Evolutionary conservation across 2,329 filamentous ascomycete genomes (phyloP), one percentile per base, ranked within the genome.

Genomic region (Didymella glomerata): DNA sequence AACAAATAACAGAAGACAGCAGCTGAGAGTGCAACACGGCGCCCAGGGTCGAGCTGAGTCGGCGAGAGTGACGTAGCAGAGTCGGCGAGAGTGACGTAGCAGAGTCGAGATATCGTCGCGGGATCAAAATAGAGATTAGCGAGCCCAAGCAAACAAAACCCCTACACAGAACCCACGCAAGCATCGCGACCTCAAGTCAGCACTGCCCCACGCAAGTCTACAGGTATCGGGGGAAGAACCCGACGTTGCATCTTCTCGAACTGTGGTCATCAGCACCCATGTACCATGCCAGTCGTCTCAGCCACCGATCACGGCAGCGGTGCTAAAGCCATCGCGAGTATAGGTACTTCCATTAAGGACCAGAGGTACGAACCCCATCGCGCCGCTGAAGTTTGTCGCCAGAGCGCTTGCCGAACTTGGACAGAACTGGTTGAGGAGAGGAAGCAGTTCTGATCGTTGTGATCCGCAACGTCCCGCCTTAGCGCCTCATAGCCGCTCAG

Each of bases 201-300:
- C 46, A 42, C 46, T 60, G 51, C 54, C 45, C 40, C 46, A 36
- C 51, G 52, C 49, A 48, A 59, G 40, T 61, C 46, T 60, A 53
- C 54, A 59, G 38, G 40, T 51, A 54, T 49, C 40, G 41, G 60
- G 57, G 48, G 46, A n/a, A 25, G 47, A 44, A 48, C 53, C 60
- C 61, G 55, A 68, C 60, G 68, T 71, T 71, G 65, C 65, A 70
- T 68, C 56, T 61, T 56, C 25, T 25, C 36, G 16, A 8, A 20
- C 25, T 34, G 41, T 47, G 16, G 14, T 50, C 25, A 38, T 41
- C 25, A 36, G 36, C 40, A 53, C 62, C 50, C 45, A 48, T 28
- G 27, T 25, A 25, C 24, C 24, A 25, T 52, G 54, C 54, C 61
- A 49, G 52, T 48, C 55, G 65, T 70, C 67, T 67, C 64, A 71